Evolutionary conservation across 768 basidiomycete genomes (phyloP).

Genomic region (Ramaria sp.): DNA sequence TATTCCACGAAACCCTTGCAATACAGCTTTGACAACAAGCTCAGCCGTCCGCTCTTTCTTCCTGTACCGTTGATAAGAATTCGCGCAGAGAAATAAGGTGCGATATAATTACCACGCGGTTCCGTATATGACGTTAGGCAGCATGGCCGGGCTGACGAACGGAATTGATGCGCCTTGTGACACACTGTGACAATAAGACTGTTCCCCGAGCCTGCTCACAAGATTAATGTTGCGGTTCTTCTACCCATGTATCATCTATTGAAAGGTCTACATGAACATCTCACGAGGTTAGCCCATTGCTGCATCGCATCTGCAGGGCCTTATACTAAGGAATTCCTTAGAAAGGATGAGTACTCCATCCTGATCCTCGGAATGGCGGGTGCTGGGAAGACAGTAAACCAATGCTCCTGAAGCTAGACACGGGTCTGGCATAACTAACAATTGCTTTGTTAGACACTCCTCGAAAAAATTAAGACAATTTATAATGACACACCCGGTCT

Average conservation of each 20-base stretch:
- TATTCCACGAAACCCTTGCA: conserved; percentile 69
- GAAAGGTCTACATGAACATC: conserved; percentile 81
- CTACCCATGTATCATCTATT: conserved; percentile 81
- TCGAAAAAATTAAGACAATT: conserved; percentile 89
- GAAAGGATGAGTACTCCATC: conserved; percentile 86
- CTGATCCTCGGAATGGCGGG: conserved; percentile 92
- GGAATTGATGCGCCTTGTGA: neutral
- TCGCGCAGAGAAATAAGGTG: neutral
- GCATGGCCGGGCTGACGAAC: neutral
- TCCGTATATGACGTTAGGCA: conserved; percentile 27
- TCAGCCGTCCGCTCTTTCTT: conserved; percentile 63
- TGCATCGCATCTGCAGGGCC: neutral
- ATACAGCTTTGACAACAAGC: conserved; percentile 61
- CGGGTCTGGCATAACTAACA: neutral
- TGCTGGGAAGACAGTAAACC: conserved; percentile 77
- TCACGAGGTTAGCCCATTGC: conserved; percentile 47
- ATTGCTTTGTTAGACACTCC: conserved; percentile 45
- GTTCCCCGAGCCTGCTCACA: neutral
- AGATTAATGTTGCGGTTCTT: neutral
- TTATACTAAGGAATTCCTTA: conserved; percentile 18
- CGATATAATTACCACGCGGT: conserved; percentile 26
- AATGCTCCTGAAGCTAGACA: neutral
- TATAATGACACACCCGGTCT: conserved; percentile 83
- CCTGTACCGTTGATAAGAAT: conserved; percentile 29
- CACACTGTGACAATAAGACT: neutral